Conservation (phyloP, 768 basidiomycete species). For the Panellus pusillus region DNA sequence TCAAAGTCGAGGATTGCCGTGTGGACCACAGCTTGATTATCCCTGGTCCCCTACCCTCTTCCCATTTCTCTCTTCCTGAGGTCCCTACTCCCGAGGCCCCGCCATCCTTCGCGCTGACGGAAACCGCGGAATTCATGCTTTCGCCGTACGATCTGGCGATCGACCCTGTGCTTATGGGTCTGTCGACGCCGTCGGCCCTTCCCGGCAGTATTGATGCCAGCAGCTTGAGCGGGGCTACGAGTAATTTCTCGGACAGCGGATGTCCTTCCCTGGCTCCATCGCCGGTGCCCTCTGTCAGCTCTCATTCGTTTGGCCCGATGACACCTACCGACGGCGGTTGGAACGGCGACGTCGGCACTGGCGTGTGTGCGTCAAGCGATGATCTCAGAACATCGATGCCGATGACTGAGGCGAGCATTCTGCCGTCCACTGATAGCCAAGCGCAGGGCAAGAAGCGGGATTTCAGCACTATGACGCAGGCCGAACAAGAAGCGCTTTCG, state of each 20-base stretch:
- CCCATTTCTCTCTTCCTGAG: constrained; percentile 6
- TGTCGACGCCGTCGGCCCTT: constrained; percentile 19
- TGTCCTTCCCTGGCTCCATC: constrained; percentile 27
- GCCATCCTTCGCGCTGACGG: no score
- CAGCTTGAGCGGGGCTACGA: not conserved
- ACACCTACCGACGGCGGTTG: constrained; percentile 12
- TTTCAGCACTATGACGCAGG: constrained; percentile 10
- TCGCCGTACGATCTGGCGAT: constrained; percentile 26
- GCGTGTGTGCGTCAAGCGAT: constrained; percentile 10
- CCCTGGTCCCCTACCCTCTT: constrained; percentile 3
- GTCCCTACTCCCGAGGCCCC: not conserved
- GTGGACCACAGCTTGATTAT: constrained; percentile 2
- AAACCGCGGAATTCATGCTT: no score
- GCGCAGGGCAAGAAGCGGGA: constrained; percentile 15
- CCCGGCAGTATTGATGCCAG: constrained; percentile 5
- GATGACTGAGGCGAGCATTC: no score
- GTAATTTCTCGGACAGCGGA: constrained; percentile 11
- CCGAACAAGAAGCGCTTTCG: constrained; percentile 10
- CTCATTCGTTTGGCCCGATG: constrained; percentile 18
- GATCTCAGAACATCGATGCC: constrained; percentile 1
- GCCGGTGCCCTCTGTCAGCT: constrained; percentile 33
- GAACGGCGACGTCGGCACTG: constrained; percentile 8
- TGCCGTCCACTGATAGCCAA: not conserved
- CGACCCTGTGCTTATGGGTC: constrained; percentile 32
- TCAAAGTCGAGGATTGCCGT: constrained; percentile 10